Evolutionary conservation across 2,329 filamentous ascomycete species (phyloP).

Genomic region (Scopulariopsis brevicaulis): DNA sequence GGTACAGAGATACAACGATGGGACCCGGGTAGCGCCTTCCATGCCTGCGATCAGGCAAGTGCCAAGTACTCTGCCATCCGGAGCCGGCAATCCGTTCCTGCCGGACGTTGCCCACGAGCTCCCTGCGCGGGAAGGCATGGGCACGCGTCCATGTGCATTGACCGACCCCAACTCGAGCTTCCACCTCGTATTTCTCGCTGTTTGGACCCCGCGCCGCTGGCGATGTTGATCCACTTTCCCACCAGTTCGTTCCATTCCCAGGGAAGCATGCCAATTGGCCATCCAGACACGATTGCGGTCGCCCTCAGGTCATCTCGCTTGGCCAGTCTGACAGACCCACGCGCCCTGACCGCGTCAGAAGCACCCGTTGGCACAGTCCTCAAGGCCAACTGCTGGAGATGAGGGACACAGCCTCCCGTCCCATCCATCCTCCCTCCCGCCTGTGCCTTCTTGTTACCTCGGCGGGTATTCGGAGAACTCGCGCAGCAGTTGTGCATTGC

Average conservation of each 20-base stretch:
- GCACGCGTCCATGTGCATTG: neutral
- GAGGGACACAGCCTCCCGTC: neutral
- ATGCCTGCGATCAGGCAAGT: neutral
- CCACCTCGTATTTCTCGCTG: neutral
- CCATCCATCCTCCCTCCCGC: neutral
- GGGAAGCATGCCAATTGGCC: neutral
- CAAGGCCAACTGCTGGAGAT: neutral
- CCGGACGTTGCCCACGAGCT: neutral
- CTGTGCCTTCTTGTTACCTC: neutral
- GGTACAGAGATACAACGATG: neutral
- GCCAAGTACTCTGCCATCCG: neutral
- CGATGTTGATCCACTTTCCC: neutral
- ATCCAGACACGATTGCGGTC: neutral
- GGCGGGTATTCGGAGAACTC: neutral
- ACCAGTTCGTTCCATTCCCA: neutral
- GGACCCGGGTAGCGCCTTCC: neutral
- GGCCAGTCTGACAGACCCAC: no score
- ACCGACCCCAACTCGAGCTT: neutral
- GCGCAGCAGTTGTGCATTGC: neutral
- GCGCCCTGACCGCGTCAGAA: no score
- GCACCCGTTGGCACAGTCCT: neutral
- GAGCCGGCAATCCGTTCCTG: slow-evolving; percentile 1
- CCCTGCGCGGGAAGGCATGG: neutral
- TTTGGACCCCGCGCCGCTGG: neutral
- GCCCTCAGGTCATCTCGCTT: neutral